These are phyloP conservation scores for Agrostemma githago DNA, from an alignment of 148 eudicot species.

Conservation along the genomic window DNA sequence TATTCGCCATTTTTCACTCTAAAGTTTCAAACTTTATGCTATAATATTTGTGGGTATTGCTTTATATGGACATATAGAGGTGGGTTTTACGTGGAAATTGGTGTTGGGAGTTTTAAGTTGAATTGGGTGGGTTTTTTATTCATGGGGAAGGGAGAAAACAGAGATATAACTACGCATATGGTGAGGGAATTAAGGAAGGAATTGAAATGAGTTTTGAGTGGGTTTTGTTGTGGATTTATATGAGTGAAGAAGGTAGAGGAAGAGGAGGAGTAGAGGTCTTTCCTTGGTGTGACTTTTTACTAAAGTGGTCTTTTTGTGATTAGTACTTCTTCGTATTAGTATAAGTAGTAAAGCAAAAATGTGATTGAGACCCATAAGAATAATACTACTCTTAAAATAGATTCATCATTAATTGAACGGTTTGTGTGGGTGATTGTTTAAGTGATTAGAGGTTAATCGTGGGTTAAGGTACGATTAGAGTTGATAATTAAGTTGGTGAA, in stretches of 20 bases:
- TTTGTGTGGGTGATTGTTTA: slow-evolving; percentile 24
- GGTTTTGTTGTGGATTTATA: slow-evolving; percentile 4
- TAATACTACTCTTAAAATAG: slow-evolving; percentile 11
- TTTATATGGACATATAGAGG: neutral
- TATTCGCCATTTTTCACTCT: slow-evolving; percentile 31
- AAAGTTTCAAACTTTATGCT: neutral
- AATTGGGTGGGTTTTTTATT: neutral
- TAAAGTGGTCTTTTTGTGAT: slow-evolving; percentile 15
- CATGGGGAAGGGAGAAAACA: neutral
- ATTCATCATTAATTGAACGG: slow-evolving; percentile 19
- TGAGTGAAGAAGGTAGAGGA: neutral
- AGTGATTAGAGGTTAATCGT: slow-evolving; percentile 13
- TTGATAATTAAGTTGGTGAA: no score
- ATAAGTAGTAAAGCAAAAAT: slow-evolving; percentile 3
- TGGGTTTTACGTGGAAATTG: slow-evolving; percentile 10
- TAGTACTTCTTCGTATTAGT: slow-evolving; percentile 5
- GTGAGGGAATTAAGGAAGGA: slow-evolving; percentile 4
- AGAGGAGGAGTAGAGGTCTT: neutral
- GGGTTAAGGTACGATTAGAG: neutral
- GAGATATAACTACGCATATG: neutral
- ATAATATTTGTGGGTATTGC: slow-evolving; percentile 3
- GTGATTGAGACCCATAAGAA: slow-evolving; percentile 23
- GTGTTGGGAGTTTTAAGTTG: slow-evolving; percentile 1
- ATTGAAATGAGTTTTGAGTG: slow-evolving; percentile 13
- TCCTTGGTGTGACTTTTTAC: slow-evolving; percentile 17